These are phyloP conservation scores for Naganishia onofrii DNA, from an alignment of 768 basidiomycete species.

Conservation along the genomic window DNA sequence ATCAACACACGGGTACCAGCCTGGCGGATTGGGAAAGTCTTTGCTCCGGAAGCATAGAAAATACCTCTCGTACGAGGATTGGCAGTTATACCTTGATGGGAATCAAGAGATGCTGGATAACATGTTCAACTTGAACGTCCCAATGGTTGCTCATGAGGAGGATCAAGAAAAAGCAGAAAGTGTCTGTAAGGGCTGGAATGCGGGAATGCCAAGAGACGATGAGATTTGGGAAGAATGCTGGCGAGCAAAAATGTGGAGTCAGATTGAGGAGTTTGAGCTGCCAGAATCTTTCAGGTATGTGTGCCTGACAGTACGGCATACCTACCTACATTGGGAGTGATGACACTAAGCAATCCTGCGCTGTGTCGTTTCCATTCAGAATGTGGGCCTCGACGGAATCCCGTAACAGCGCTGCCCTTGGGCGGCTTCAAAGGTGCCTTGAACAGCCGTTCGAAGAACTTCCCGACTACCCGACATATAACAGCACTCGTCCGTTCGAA, in stretches of 20 bases:
- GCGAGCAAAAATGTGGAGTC: conserved; percentile 21
- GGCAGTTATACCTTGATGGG: conserved; percentile 8
- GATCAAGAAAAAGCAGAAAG: neutral
- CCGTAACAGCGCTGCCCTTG: conserved; percentile 11
- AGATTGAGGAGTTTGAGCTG: conserved; percentile 15
- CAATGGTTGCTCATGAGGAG: neutral
- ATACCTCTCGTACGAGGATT: conserved; percentile 6
- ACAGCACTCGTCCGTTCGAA: neutral
- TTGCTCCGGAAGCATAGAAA: conserved; percentile 15
- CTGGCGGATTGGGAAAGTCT: conserved; percentile 14
- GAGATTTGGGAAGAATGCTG: conserved; percentile 15
- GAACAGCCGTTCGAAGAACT: neutral
- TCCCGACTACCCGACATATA: conserved; percentile 14
- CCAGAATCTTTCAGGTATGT: conserved; percentile 19
- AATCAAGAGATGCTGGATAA: conserved; percentile 11
- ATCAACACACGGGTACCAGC: neutral
- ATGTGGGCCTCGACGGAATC: conserved; percentile 21
- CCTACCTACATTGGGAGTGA: neutral
- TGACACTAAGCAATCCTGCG: neutral
- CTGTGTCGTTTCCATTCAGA: neutral
- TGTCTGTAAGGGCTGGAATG: neutral
- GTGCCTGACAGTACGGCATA: neutral
- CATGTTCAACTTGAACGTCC: conserved; percentile 10
- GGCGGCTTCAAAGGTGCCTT: conserved; percentile 19
- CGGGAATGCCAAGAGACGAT: neutral